phyloP scores from a whole-genome alignment of 352 stramenopile species.

The Phytopythium helicoides region DNA sequence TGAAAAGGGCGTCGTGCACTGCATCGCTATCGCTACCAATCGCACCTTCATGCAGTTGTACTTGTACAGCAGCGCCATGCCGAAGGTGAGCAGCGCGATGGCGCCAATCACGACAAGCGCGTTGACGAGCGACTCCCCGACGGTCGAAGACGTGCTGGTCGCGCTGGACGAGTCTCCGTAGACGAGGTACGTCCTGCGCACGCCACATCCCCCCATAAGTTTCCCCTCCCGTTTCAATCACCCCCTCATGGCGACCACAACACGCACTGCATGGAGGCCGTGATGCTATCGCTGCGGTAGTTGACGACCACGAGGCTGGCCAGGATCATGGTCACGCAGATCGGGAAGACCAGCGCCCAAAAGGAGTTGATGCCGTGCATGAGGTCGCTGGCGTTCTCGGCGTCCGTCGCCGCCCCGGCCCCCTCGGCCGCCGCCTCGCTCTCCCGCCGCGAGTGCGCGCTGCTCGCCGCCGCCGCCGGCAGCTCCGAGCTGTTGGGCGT shows the following conservation, averaged over 20 bases:
- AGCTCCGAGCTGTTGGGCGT: constrained; percentile 42
- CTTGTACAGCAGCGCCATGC: constrained; percentile 89
- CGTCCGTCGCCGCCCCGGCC: constrained; percentile 7
- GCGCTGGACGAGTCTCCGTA: constrained; percentile 56
- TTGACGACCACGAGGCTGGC: constrained; percentile 81
- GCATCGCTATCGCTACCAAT: too few species aligned
- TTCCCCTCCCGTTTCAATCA: neutral
- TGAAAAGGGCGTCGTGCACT: neutral
- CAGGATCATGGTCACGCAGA: constrained; percentile 81
- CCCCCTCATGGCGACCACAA: neutral
- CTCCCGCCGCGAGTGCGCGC: constrained; percentile 7
- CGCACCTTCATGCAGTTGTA: constrained; percentile 81
- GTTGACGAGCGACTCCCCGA: constrained; percentile 83
- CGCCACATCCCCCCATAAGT: neutral
- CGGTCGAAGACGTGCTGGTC: constrained; percentile 19
- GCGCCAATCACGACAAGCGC: constrained; percentile 87
- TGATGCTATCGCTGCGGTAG: constrained; percentile 72
- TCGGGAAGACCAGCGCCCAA: constrained; percentile 80
- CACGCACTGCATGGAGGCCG: constrained; percentile 79
- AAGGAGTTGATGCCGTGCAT: constrained; percentile 90
- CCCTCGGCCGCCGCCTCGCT: neutral
- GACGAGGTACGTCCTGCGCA: constrained; percentile 64
- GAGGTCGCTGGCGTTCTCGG: constrained; percentile 55
- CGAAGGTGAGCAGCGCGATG: constrained; percentile 84
- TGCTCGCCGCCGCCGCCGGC: constrained; percentile 8